A percentile compares a stretch with the other conserved stretches of the same genome.
phyloP scores from a whole-genome alignment of 768 basidiomycete genomes.

The Boletus fagicola region DNA sequence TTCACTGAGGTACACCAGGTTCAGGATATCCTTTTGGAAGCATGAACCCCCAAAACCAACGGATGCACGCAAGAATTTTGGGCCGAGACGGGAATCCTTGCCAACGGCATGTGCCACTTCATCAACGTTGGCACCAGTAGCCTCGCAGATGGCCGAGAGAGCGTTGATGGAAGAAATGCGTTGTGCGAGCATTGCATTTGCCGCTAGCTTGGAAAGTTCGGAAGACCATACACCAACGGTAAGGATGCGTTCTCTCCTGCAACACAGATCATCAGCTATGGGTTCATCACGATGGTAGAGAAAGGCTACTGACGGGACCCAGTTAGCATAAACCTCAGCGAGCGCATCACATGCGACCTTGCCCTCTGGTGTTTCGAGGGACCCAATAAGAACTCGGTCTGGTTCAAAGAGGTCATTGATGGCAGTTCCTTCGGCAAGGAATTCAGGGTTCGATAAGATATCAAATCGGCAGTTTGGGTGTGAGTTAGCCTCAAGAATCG shows the following conservation, averaged over 20 bases:
- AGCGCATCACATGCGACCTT: constrained; percentile 76
- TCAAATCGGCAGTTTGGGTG: constrained; percentile 89
- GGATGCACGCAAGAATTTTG: constrained; percentile 92
- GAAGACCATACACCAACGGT: constrained; percentile 98
- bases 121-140: constrained; percentile 97
- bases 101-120: constrained; percentile 96
- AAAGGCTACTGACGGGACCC: constrained; percentile 76
- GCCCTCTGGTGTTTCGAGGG: constrained; percentile 86
- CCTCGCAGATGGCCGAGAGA: constrained; percentile 97
- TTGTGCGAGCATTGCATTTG: constrained; percentile 99
- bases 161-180: constrained; percentile 98
- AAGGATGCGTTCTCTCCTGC: constrained; percentile 72
- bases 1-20: constrained; percentile 96
- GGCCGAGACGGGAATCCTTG: constrained; percentile 87
- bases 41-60: constrained; percentile 98
- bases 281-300: neutral
- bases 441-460: constrained; percentile 99
- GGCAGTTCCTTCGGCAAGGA: constrained; percentile 97
- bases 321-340: constrained; percentile 85
- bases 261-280: constrained; percentile 1
- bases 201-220: constrained; percentile 96
- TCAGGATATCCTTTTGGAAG: constrained; percentile 99
- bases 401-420: constrained; percentile 85
- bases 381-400: constrained; percentile 97
- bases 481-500: constrained; percentile 98